These are phyloP conservation scores for Niebla homalea DNA, from an alignment of 495 filamentous ascomycete species.

Conservation along the genomic window DNA sequence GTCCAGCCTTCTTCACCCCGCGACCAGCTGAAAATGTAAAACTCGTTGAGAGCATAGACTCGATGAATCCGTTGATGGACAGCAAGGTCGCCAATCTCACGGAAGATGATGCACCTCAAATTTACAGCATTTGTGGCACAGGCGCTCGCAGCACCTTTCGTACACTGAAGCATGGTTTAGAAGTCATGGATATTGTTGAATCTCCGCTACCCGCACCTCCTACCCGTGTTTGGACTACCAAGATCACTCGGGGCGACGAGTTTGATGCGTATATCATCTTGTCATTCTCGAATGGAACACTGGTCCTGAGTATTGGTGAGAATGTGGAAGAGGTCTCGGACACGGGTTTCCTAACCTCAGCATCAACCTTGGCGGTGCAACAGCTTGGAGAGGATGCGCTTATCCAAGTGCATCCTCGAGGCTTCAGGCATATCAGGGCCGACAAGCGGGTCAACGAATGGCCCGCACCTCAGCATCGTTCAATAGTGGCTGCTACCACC, in stretches of 20 bases:
- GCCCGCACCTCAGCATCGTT: slow-evolving; percentile 82
- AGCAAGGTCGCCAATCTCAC: slow-evolving; percentile 81
- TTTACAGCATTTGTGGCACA: slow-evolving; percentile 80
- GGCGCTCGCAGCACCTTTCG: slow-evolving; percentile 82
- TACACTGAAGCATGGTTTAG: slow-evolving; percentile 80
- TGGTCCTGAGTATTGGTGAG: slow-evolving; percentile 89
- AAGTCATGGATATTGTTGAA: slow-evolving; percentile 87
- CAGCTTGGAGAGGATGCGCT: slow-evolving; percentile 87
- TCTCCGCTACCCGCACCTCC: slow-evolving; percentile 78
- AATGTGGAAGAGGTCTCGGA: slow-evolving; percentile 91
- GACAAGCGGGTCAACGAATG: slow-evolving; percentile 83
- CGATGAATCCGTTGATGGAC: slow-evolving; percentile 81
- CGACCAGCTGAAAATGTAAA: slow-evolving; percentile 67
- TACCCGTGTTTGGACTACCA: slow-evolving; percentile 89
- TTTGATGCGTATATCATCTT: slow-evolving; percentile 72
- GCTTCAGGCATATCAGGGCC: slow-evolving; percentile 76
- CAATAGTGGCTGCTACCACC: slow-evolving; percentile 88
- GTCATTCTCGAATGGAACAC: slow-evolving; percentile 55
- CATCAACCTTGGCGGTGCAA: slow-evolving; percentile 81
- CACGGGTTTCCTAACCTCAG: slow-evolving; percentile 75
- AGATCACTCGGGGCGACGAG: slow-evolving; percentile 66
- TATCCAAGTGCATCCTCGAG: slow-evolving; percentile 88
- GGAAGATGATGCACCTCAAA: slow-evolving; percentile 89
- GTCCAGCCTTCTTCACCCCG: slow-evolving; percentile 72
- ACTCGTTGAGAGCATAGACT: slow-evolving; percentile 72